Evolutionary conservation across 768 basidiomycete species (phyloP).

Genomic region (Pleurotus salmoneostramineus): DNA sequence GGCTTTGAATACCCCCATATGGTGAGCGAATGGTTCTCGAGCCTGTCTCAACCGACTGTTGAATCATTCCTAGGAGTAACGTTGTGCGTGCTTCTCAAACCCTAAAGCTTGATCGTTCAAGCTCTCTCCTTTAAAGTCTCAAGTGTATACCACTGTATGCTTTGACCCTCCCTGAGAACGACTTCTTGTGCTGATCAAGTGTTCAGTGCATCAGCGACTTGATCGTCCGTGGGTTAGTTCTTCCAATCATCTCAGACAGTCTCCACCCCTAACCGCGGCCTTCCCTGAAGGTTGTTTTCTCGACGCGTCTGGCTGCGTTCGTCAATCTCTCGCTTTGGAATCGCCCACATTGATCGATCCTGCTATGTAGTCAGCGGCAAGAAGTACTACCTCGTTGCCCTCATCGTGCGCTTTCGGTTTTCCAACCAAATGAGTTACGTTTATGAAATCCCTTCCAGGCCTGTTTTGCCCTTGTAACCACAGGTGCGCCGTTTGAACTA

Average conservation of each 20-base stretch:
- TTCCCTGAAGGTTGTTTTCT: constrained; percentile 18
- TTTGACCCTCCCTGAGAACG: neutral
- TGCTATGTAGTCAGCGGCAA: constrained; percentile 14
- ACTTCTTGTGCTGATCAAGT: neutral
- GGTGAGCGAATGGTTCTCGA: constrained; percentile 15
- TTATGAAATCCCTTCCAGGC: neutral
- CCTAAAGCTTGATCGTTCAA: neutral
- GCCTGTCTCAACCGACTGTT: neutral
- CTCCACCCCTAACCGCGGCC: neutral
- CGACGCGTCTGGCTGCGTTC: constrained; percentile 23
- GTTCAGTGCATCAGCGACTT: constrained; percentile 21
- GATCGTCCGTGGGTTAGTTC: constrained; percentile 26
- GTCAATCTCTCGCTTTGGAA: neutral
- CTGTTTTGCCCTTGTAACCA: neutral
- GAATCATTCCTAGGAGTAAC: constrained; percentile 17
- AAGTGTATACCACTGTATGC: constrained; percentile 25
- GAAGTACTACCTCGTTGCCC: constrained; percentile 12
- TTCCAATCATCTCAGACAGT: neutral
- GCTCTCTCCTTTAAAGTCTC: constrained; percentile 12
- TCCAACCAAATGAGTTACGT: neutral
- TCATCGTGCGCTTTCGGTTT: constrained; percentile 14
- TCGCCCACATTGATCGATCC: neutral
- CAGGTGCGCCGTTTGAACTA: neutral
- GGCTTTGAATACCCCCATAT: constrained; percentile 21
- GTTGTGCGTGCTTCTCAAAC: constrained; percentile 13